A percentile compares a stretch with the other conserved stretches of the same genome.
These are phyloP conservation scores for Neophaeococcomyces mojaviensis DNA, from an alignment of 2,329 filamentous ascomycete species.

Conservation along the genomic window DNA sequence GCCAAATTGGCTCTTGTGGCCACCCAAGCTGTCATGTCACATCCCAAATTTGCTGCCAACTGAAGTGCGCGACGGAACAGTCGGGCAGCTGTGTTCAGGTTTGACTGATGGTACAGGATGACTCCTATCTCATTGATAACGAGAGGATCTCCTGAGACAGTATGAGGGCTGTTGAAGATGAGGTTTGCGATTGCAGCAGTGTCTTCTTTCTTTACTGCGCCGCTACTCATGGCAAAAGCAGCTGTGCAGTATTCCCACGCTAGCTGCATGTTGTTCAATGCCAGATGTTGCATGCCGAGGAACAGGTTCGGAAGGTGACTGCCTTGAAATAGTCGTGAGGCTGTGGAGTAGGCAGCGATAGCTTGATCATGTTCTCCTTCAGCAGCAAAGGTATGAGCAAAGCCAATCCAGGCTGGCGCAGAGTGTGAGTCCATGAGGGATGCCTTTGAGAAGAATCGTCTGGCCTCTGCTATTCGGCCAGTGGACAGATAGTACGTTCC, in stretches of 20 bases:
- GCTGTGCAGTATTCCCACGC: conserved; percentile 92
- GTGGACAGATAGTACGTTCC: conserved; percentile 91
- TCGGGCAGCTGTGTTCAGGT: conserved; percentile 64
- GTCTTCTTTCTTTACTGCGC: conserved; percentile 23
- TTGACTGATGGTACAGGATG: conserved; percentile 87
- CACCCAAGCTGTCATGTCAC: conserved; percentile 74
- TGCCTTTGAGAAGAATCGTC: conserved; percentile 93
- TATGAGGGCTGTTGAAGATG: conserved; percentile 21
- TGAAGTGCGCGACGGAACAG: conserved; percentile 71
- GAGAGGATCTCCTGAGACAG: conserved; percentile 59
- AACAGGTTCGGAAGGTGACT: conserved; percentile 95
- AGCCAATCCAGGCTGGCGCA: conserved; percentile 95
- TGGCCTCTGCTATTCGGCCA: conserved; percentile 81
- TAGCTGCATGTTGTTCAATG: conserved; percentile 86
- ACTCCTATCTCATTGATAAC: conserved; percentile 93
- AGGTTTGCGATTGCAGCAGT: conserved; percentile 12
- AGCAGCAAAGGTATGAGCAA: conserved; percentile 94
- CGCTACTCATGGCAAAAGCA: conserved; percentile 57
- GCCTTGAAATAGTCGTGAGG: conserved; percentile 88
- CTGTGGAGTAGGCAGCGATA: conserved; percentile 94
- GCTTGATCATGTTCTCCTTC: conserved; percentile 98
- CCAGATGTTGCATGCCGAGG: conserved; percentile 95
- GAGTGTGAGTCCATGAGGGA: conserved; percentile 98
- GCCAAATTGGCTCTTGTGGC: conserved; percentile 81
- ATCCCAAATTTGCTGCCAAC: conserved; percentile 72